phyloP scores from a whole-genome alignment of 2,329 filamentous ascomycete species.

The Westerdykella ornata region DNA sequence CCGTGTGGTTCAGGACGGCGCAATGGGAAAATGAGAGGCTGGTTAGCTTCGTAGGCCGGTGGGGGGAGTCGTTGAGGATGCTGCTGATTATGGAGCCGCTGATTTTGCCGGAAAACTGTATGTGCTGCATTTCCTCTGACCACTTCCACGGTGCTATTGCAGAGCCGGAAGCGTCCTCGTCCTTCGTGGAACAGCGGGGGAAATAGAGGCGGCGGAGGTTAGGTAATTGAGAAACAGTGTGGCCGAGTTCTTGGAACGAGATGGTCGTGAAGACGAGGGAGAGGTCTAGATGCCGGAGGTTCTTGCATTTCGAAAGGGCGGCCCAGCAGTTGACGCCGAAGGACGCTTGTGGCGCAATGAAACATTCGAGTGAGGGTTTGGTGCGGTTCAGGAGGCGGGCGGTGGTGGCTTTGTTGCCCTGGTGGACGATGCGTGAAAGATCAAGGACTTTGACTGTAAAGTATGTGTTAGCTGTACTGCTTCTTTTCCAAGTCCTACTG shows the following conservation, averaged over 20 bases:
- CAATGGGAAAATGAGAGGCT: constrained; percentile 39
- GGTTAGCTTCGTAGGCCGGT: constrained; percentile 25
- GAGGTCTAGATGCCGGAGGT: constrained; percentile 48
- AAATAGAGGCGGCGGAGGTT: constrained; percentile 43
- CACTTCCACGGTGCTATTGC: constrained; percentile 20
- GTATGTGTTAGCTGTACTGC: neutral
- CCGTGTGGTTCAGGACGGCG: constrained; percentile 33
- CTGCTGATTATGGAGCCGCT: constrained; percentile 39
- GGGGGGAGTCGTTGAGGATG: constrained; percentile 27
- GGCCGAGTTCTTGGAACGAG: constrained; percentile 45
- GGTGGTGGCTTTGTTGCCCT: constrained; percentile 52
- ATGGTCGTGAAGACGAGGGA: constrained; percentile 48
- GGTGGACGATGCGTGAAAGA: constrained; percentile 51
- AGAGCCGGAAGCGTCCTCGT: constrained; percentile 17
- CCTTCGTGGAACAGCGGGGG: constrained; percentile 36
- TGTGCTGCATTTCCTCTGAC: constrained; percentile 40
- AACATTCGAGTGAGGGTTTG: constrained; percentile 47
- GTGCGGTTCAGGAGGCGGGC: constrained; percentile 51
- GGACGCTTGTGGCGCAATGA: constrained; percentile 52
- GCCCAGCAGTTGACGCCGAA: constrained; percentile 54
- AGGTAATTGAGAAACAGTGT: constrained; percentile 44
- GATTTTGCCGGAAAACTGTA: constrained; percentile 42
- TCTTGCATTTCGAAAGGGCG: constrained; percentile 49
- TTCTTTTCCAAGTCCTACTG: too few species aligned
- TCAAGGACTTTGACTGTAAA: constrained; percentile 47